These are phyloP conservation scores for Adansonia digitata DNA, from an alignment of 345 rosid genomes.

Conservation along the genomic window DNA sequence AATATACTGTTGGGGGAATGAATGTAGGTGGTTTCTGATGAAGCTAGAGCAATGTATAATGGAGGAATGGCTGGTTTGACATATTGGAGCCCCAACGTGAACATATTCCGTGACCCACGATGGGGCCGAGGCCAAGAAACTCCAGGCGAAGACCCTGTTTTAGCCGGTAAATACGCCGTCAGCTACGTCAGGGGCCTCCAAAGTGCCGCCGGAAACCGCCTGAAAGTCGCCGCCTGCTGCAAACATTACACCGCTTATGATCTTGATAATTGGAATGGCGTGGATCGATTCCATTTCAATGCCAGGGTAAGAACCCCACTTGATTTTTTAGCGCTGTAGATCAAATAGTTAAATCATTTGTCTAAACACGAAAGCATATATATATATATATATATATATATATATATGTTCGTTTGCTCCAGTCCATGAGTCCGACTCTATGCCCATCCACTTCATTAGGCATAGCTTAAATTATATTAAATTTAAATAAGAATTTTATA, in stretches of 20 bases:
- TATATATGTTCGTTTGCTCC: too few relatives aligned
- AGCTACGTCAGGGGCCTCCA: constrained; percentile 81
- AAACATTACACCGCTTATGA: constrained; percentile 97
- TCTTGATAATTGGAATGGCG: constrained; percentile 90
- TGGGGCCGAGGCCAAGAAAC: constrained; percentile 95
- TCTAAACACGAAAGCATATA: neutral
- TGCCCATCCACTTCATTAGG: too few relatives aligned
- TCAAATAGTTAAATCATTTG: neutral
- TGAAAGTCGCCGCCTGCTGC: constrained; percentile 96
- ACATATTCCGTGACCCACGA: constrained; percentile 76
- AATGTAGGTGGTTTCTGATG: constrained; percentile 61
- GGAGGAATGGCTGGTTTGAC: constrained; percentile 73
- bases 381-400: too few relatives aligned
- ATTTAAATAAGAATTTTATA: too few relatives aligned
- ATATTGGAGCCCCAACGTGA: constrained; percentile 80
- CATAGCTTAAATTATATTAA: too few relatives aligned
- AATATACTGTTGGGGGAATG: neutral
- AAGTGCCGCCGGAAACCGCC: constrained; percentile 43
- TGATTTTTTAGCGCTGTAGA: neutral
- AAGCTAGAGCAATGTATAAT: constrained; percentile 78
- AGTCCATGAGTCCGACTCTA: too few relatives aligned
- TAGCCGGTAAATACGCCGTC: constrained; percentile 69
- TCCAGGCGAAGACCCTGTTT: constrained; percentile 85
- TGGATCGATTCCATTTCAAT: constrained; percentile 82
- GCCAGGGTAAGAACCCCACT: constrained; percentile 48